Conservation (phyloP, 257 asterid genomes). For the Ilex asprella region DNA sequence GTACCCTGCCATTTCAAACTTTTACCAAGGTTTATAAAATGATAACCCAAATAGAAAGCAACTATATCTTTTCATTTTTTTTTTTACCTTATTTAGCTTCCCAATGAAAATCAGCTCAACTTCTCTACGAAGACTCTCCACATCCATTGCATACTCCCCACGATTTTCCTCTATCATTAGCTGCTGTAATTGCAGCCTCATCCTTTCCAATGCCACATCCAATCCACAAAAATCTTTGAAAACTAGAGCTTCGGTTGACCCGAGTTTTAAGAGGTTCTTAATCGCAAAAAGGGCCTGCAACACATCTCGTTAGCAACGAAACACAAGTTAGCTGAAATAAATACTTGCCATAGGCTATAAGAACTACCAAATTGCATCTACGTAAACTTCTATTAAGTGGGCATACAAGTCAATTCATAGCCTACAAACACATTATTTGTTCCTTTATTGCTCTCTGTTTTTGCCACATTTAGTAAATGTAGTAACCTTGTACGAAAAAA, state of each 20-base stretch:
- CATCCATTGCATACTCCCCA: slow-evolving; percentile 50
- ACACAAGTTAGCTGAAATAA: neutral
- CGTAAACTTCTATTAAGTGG: too few relatives aligned
- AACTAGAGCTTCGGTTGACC: slow-evolving; percentile 36
- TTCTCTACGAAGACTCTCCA: slow-evolving; percentile 59
- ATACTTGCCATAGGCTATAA: too few relatives aligned
- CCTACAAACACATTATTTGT: too few relatives aligned
- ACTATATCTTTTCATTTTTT: neutral
- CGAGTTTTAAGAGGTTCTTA: slow-evolving; percentile 48
- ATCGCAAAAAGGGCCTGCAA: slow-evolving; percentile 68
- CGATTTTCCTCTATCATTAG: slow-evolving; percentile 32
- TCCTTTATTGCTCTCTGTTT: too few relatives aligned
- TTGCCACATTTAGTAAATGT: too few relatives aligned
- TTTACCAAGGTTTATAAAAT: neutral
- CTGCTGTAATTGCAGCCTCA: slow-evolving; percentile 45
- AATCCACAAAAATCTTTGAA: slow-evolving; percentile 52
- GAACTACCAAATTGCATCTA: too few relatives aligned
- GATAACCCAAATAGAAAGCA: neutral
- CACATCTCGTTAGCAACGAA: neutral
- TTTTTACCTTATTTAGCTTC: slow-evolving; percentile 38
- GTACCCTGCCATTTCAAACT: slow-evolving; percentile 25
- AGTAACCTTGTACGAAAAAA: too few relatives aligned
- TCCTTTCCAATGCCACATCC: slow-evolving; percentile 42
- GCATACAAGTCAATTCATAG: too few relatives aligned
- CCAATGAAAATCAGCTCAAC: slow-evolving; percentile 44